Evolutionary conservation across 208 protist genomes (phyloP), one percentile per base, ranked within the genome.

Genomic region (Trypanosoma scelopori): DNA sequence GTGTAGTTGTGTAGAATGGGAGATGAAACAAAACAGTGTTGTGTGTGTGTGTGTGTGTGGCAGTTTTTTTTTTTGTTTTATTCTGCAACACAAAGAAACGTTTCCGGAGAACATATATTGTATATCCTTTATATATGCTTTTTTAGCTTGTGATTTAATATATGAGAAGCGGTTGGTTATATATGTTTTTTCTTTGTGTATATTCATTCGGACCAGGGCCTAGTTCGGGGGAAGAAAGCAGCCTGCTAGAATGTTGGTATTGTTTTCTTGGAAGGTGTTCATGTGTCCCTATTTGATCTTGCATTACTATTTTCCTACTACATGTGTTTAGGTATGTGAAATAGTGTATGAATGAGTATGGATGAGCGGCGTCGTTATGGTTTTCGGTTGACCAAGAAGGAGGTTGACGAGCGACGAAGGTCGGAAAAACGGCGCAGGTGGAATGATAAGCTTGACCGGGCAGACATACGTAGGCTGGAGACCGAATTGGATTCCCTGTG

Each of bases 361-460:
- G 77, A 81, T 37, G 71, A 82, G 39, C 66, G 25, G 3, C 60
- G 82, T 15, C 74, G 65, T 20, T 79, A 78, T 65, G 87, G 87
- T 42, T 87, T 92, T 55, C 69, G 83, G 30, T 69, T 82, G 47
- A 68, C 77, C 3, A 58, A 69, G 18, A 76, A 85, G 27, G 76
- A 93, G 22, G 69, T 76, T 16, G 58, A 80, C 20, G 59, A 79
- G 13, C 61, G 74, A 1, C 55, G 69, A 52, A 82, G 77, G 32
- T 50, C 72, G 32, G 78, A 87, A 55, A 90, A 87, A 47, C 42
- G 64, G 9, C 28, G 42, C 4, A 87, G 78, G 63, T 93, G 87
- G 84, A 55, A 70, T 46, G 60, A 81, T 16, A 81, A 77, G 49
- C 61, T 93, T 30, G 59, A 75, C 12, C 85, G 74, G 43, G 76